Evolutionary conservation across 1,284 basidiomycete genomes (phyloP).

Genomic region (Tilletiaria anomala): DNA sequence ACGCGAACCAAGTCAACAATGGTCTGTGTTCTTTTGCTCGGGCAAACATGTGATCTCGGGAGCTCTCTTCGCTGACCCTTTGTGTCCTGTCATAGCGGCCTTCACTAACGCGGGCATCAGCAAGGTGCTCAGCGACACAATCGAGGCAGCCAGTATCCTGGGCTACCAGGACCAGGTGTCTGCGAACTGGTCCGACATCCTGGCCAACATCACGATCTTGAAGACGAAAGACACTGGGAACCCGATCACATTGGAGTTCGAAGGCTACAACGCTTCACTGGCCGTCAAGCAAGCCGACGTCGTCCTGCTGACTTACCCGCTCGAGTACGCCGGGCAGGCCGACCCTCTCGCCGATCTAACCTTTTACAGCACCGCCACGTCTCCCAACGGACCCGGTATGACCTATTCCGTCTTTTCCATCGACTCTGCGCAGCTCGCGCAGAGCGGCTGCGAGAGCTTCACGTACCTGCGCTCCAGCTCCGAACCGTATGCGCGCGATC

Average conservation of each 20-base stretch:
- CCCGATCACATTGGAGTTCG: conserved; percentile 14
- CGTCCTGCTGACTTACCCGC: conserved; percentile 23
- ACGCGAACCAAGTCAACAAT: conserved; percentile 11
- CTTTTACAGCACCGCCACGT: conserved; percentile 14
- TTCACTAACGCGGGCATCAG: conserved; percentile 22
- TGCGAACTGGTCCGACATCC: conserved; percentile 14
- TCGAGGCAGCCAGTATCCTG: conserved; percentile 9
- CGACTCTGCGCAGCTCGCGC: conserved; percentile 11
- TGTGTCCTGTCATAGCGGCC: too few relatives aligned
- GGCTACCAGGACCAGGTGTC: conserved; percentile 5
- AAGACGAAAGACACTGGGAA: conserved; percentile 8
- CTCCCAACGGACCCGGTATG: conserved; percentile 22
- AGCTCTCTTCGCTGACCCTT: too few relatives aligned
- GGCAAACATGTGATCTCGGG: too few relatives aligned
- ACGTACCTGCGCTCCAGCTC: conserved; percentile 15
- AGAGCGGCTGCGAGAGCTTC: conserved; percentile 19
- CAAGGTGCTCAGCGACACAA: conserved; percentile 9
- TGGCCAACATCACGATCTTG: conserved; percentile 6
- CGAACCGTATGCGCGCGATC: conserved; percentile 18
- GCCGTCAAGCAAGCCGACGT: conserved; percentile 31
- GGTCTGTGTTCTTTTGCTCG: too few relatives aligned
- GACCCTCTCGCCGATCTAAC: conserved; percentile 12
- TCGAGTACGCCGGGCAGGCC: conserved; percentile 11
- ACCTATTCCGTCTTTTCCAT: conserved; percentile 22
- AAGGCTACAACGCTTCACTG: conserved; percentile 17